A percentile compares a stretch with the other conserved stretches of the same genome.
Conservation (phyloP, 1,139 yeast genomes). For the Kodamaea sp. region DNA sequence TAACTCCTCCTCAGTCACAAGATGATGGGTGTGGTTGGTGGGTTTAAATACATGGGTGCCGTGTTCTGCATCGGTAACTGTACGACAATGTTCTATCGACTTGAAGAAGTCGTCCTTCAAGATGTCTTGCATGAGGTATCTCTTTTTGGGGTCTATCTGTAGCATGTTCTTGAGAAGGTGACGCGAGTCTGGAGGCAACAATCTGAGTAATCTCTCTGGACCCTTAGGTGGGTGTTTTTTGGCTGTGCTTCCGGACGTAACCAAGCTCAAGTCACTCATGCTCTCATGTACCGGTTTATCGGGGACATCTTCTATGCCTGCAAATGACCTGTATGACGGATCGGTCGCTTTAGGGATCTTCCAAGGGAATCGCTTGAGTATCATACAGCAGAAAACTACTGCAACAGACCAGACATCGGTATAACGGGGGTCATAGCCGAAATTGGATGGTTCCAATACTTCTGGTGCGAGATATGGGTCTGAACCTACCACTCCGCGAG, state of each 20-base stretch:
- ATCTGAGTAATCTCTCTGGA: constrained; percentile 35
- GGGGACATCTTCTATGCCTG: constrained; percentile 19
- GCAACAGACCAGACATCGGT: constrained; percentile 82
- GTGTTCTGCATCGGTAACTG: constrained; percentile 9
- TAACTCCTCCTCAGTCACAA: constrained; percentile 57
- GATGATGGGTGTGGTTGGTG: constrained; percentile 53
- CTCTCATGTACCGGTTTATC: constrained; percentile 6
- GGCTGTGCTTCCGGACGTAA: background rate
- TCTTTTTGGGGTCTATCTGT: constrained; percentile 26
- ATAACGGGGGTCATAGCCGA: constrained; percentile 66
- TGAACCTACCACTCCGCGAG: constrained; percentile 76
- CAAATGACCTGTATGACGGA: constrained; percentile 50
- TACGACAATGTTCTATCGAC: constrained; percentile 32
- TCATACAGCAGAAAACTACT: constrained; percentile 75
- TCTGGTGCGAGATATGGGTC: constrained; percentile 85
- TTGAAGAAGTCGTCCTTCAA: constrained; percentile 28
- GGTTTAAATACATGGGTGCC: constrained; percentile 14
- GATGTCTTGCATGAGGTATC: constrained; percentile 35
- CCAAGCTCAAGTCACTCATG: constrained; percentile 6
- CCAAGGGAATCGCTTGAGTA: constrained; percentile 76
- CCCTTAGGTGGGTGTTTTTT: constrained; percentile 20
- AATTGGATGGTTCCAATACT: constrained; percentile 48
- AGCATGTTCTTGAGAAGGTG: constrained; percentile 38
- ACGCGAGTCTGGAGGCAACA: constrained; percentile 39
- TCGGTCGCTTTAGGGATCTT: constrained; percentile 65